Percentiles rank a stretch among this genome's conserved stretches.
Conservation (phyloP, 2,329 filamentous ascomycete species). For the Clarireedia paspali region DNA sequence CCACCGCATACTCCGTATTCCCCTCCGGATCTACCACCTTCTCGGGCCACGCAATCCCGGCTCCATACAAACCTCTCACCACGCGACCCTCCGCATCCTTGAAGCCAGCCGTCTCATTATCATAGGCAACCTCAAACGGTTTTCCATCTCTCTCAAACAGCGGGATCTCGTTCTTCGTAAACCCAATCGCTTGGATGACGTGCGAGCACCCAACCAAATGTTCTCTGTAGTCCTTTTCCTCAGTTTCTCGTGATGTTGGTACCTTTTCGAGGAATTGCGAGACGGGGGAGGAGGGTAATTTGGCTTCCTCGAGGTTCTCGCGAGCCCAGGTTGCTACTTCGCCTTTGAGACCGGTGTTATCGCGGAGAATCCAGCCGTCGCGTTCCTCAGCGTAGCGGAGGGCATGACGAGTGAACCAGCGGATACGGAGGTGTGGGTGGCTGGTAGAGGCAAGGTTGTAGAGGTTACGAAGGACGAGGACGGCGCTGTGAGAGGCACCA, state of each 20-base stretch:
- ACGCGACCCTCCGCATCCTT: constrained; percentile 34
- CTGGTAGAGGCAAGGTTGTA: constrained; percentile 38
- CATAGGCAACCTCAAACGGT: constrained; percentile 24
- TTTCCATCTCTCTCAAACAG: constrained; percentile 31
- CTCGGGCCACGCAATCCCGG: constrained; percentile 58
- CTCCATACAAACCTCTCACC: constrained; percentile 48
- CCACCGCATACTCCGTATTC: constrained; percentile 54
- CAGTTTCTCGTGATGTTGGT: constrained; percentile 26
- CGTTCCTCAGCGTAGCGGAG: constrained; percentile 54
- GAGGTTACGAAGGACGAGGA: constrained; percentile 55
- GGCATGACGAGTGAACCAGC: constrained; percentile 55
- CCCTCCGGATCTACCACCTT: constrained; percentile 51
- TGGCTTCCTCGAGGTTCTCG: constrained; percentile 47
- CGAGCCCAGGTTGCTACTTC: constrained; percentile 51
- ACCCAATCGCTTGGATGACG: constrained; percentile 53
- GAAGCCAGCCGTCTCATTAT: constrained; percentile 38
- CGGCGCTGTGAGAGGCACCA: constrained; percentile 55
- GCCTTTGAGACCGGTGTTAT: constrained; percentile 60
- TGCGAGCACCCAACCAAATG: constrained; percentile 44
- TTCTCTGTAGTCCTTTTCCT: constrained; percentile 36
- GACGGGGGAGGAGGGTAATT: constrained; percentile 31
- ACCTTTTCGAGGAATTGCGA: constrained; percentile 25
- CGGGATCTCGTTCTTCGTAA: constrained; percentile 42
- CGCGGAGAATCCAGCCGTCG: constrained; percentile 56
- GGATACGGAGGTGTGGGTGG: constrained; percentile 46